Evolutionary conservation across 169 alveolate genomes (phyloP).

Genomic region (Theileria parva): DNA sequence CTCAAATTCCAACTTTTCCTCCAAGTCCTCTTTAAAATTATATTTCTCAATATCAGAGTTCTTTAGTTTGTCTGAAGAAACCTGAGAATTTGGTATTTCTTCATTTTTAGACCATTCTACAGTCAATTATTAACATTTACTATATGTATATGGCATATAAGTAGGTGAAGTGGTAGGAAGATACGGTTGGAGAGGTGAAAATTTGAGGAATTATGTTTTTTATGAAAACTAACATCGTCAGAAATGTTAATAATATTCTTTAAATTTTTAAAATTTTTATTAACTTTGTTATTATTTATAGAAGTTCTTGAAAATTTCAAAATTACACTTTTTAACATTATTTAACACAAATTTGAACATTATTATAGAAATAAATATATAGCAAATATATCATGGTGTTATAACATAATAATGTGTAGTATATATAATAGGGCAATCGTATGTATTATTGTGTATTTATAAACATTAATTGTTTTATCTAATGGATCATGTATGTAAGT

Average conservation of each 20-base stretch:
- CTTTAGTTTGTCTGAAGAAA: neutral
- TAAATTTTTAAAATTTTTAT: neutral
- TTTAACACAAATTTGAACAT: neutral
- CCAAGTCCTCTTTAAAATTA: conserved; percentile 10
- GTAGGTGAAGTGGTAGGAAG: neutral
- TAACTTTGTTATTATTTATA: conserved; percentile 45
- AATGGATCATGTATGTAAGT: conserved; percentile 67
- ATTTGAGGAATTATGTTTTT: neutral
- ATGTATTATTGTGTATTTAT: neutral
- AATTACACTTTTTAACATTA: neutral
- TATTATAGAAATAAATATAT: neutral
- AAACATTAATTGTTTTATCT: neutral
- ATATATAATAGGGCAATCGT: neutral
- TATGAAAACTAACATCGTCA: conserved; percentile 14
- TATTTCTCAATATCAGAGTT: conserved; percentile 1
- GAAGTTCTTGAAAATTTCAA: conserved; percentile 10
- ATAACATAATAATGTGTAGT: neutral
- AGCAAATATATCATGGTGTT: neutral
- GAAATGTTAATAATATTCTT: neutral
- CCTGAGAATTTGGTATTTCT: neutral
- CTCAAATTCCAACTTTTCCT: conserved; percentile 30
- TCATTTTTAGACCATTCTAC: neutral
- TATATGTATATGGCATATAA: too few relatives aligned
- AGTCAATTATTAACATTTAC: neutral
- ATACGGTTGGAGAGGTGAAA: neutral